A percentile compares a stretch with the other conserved stretches of the same genome.
Conservation (phyloP, 495 filamentous ascomycete species). For the Aspergillus campestris region DNA sequence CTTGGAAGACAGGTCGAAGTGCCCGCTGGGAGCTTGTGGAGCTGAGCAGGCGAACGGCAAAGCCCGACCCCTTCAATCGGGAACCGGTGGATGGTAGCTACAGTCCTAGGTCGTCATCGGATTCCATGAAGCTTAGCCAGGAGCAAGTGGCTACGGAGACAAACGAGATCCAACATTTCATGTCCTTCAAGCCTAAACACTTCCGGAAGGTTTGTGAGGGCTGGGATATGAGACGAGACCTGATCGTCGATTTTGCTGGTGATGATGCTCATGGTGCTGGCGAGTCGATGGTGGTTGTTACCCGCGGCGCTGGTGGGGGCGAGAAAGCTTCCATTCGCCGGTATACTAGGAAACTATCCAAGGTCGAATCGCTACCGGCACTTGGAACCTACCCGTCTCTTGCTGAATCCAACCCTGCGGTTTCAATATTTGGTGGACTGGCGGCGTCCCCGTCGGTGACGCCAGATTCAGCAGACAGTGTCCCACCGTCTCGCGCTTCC, state of each 20-base stretch:
- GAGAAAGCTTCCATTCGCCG: slow-evolving; percentile 41
- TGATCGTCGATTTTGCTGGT: slow-evolving; percentile 84
- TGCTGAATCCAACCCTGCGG: neutral
- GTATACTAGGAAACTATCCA: slow-evolving; percentile 28
- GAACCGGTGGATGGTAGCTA: slow-evolving; percentile 55
- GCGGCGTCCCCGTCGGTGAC: slow-evolving; percentile 3
- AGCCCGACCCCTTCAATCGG: slow-evolving; percentile 59
- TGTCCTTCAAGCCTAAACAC: slow-evolving; percentile 63
- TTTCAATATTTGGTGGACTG: slow-evolving; percentile 34
- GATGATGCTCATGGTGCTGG: slow-evolving; percentile 65
- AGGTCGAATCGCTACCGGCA: slow-evolving; percentile 7
- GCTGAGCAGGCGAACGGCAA: slow-evolving; percentile 59
- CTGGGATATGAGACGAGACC: slow-evolving; percentile 85
- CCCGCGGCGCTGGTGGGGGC: slow-evolving; percentile 56
- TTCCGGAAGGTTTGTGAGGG: slow-evolving; percentile 72
- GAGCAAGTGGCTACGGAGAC: slow-evolving; percentile 68
- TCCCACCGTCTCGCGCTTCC: slow-evolving; percentile 26
- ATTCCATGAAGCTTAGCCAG: slow-evolving; percentile 60
- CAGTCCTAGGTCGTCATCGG: slow-evolving; percentile 58
- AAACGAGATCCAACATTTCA: slow-evolving; percentile 68
- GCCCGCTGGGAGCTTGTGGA: slow-evolving; percentile 76
- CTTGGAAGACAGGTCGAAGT: slow-evolving; percentile 73
- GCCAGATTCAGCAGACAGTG: slow-evolving; percentile 7
- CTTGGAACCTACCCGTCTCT: neutral
- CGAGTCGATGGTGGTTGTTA: slow-evolving; percentile 66